Conservation (phyloP, 2,329 filamentous ascomycete genomes). For the Cladosporium sp. region DNA sequence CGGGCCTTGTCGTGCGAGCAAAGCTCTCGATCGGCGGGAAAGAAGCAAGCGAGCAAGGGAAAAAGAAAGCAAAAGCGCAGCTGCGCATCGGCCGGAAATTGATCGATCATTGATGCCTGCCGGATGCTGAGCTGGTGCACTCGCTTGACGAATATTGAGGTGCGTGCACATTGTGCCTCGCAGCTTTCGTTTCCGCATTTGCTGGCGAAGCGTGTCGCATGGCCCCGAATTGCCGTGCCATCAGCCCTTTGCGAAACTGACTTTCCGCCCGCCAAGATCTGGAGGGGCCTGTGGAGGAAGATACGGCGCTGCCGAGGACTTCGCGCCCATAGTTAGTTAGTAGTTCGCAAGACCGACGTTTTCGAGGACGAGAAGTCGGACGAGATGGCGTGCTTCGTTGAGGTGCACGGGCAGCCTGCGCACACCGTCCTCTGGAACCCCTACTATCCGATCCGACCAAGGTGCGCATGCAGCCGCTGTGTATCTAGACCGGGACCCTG, state of each 20-base stretch:
- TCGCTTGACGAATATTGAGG: too few species aligned
- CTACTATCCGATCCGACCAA: slow-evolving; percentile 34
- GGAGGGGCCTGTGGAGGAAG: slow-evolving; percentile 42
- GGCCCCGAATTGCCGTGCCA: not conserved
- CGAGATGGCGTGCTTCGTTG: slow-evolving; percentile 36
- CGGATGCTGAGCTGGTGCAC: too few species aligned
- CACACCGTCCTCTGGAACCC: slow-evolving; percentile 31
- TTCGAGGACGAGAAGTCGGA: slow-evolving; percentile 32
- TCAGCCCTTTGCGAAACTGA: not conserved
- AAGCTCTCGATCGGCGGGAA: too few species aligned
- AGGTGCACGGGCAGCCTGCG: slow-evolving; percentile 20
- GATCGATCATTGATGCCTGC: too few species aligned
- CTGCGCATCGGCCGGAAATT: too few species aligned
- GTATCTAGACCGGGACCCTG: not conserved
- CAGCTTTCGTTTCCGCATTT: too few species aligned
- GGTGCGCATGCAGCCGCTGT: slow-evolving; percentile 24
- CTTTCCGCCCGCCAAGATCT: slow-evolving; percentile 28
- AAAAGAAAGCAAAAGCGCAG: too few species aligned
- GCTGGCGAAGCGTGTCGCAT: too few species aligned
- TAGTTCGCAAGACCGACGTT: slow-evolving; percentile 38
- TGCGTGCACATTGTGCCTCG: too few species aligned
- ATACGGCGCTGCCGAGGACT: slow-evolving; percentile 40
- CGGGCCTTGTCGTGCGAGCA: too few species aligned
- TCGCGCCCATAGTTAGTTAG: slow-evolving; percentile 39
- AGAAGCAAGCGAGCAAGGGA: too few species aligned